Conservation (phyloP, 2,329 filamentous ascomycete genomes). For the Didymella pomorum region DNA sequence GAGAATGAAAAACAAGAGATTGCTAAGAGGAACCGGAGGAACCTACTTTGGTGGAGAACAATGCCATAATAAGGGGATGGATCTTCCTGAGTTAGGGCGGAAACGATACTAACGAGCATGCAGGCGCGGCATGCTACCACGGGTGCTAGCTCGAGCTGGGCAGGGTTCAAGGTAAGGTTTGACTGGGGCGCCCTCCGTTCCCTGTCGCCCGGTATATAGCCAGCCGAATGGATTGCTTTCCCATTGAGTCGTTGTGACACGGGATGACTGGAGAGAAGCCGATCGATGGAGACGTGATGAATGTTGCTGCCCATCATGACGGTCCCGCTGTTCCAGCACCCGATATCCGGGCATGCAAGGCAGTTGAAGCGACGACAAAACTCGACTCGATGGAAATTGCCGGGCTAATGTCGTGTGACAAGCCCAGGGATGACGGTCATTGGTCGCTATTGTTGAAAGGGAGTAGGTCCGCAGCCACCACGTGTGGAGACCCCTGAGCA, state of each 20-base stretch:
- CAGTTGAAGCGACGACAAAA: slow-evolving; percentile 1
- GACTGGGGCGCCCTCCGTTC: slow-evolving; percentile 19
- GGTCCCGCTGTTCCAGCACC: slow-evolving; percentile 9
- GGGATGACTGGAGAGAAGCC: slow-evolving; percentile 15
- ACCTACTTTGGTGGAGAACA: slow-evolving; percentile 10
- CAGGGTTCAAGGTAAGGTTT: slow-evolving; percentile 28
- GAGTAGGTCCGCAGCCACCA: slow-evolving; percentile 28
- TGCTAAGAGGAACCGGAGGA: slow-evolving; percentile 4
- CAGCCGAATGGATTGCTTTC: slow-evolving; percentile 18
- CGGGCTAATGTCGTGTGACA: slow-evolving; percentile 26
- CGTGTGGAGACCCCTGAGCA: slow-evolving; percentile 27
- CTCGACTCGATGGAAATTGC: not conserved
- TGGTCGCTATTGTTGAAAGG: slow-evolving; percentile 6
- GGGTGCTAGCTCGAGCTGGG: slow-evolving; percentile 26
- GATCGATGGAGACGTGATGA: slow-evolving; percentile 3
- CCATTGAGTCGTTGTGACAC: slow-evolving; percentile 14
- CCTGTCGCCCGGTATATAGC: slow-evolving; percentile 26
- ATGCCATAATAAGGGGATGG: slow-evolving; percentile 22
- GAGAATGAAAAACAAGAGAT: slow-evolving; percentile 5
- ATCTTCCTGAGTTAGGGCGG: slow-evolving; percentile 22
- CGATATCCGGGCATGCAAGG: slow-evolving; percentile 1
- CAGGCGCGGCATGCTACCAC: slow-evolving; percentile 27
- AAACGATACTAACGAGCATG: slow-evolving; percentile 25
- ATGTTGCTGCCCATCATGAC: slow-evolving; percentile 2
- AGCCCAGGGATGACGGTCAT: slow-evolving; percentile 18